phyloP scores from a whole-genome alignment of 2,329 filamentous ascomycete genomes.

The Colletotrichum plurivorum region DNA sequence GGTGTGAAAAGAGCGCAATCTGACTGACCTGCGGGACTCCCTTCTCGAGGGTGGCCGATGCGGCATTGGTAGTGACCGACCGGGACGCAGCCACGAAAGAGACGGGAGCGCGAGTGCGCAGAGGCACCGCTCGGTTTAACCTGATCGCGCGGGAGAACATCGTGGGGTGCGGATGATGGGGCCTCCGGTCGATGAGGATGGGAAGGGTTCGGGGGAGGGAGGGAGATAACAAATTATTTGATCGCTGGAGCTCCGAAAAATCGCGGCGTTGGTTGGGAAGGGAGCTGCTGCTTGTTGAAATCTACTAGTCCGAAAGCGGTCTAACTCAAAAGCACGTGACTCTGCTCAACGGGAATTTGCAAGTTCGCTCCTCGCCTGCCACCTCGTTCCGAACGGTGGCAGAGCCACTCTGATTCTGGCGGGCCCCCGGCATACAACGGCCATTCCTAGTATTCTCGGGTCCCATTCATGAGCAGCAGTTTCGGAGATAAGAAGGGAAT shows the following conservation, averaged over 20 bases:
- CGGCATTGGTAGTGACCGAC: constrained; percentile 94
- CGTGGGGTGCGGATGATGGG: constrained; percentile 48
- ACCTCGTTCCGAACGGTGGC: constrained; percentile 18
- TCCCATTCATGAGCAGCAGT: constrained; percentile 15
- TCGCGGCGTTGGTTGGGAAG: constrained; percentile 56
- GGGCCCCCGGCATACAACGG: constrained; percentile 35
- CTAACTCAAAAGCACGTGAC: constrained; percentile 48
- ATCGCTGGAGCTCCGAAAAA: constrained; percentile 58
- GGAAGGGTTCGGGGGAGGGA: constrained; percentile 47
- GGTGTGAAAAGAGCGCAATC: constrained; percentile 43
- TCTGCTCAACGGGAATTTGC: constrained; percentile 41
- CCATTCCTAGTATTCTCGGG: constrained; percentile 20
- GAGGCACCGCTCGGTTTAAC: constrained; percentile 71
- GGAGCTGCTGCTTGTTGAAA: constrained; percentile 53
- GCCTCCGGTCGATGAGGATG: constrained; percentile 51
- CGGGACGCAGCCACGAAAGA: constrained; percentile 70
- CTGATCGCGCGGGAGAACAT: constrained; percentile 82
- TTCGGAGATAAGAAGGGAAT: constrained; percentile 35
- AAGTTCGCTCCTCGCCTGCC: constrained; percentile 24
- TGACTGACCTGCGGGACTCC: constrained; percentile 67
- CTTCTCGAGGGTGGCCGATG: constrained; percentile 90
- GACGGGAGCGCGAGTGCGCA: constrained; percentile 64
- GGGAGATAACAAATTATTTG: constrained; percentile 48
- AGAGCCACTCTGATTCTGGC: constrained; percentile 17
- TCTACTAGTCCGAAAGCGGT: constrained; percentile 47